Conservation (phyloP, 371 early-diverging fungal species). For the Mortierella polycephala region DNA sequence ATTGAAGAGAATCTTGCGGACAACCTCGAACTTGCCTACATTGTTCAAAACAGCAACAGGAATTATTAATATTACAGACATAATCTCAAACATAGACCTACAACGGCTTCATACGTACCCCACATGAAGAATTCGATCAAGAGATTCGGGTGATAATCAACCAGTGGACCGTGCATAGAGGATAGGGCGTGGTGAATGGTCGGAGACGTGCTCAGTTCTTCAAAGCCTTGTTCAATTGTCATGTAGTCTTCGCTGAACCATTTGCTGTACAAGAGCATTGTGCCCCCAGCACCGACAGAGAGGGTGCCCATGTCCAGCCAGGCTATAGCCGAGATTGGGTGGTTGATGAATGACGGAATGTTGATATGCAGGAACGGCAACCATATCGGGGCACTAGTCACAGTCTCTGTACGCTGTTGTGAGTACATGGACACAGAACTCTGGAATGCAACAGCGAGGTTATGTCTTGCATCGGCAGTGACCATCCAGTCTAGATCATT, state of each 20-base stretch:
- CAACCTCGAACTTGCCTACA: constrained; percentile 73
- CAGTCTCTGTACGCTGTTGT: constrained; percentile 34
- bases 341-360: constrained; percentile 38
- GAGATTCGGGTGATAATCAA: constrained; percentile 83
- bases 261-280: constrained; percentile 68
- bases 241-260: constrained; percentile 70
- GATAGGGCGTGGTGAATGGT: constrained; percentile 68
- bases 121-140: constrained; percentile 80
- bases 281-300: constrained; percentile 68
- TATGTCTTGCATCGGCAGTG: constrained; percentile 76
- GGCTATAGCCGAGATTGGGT: constrained; percentile 60
- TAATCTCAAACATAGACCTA: background rate
- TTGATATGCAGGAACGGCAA: constrained; percentile 28
- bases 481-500: constrained; percentile 76
- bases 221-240: constrained; percentile 40
- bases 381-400: constrained; percentile 50
- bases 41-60: background rate
- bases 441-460: constrained; percentile 70
- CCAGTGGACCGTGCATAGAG: constrained; percentile 69
- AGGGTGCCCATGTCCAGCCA: constrained; percentile 79
- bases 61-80: background rate
- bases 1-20: constrained; percentile 66
- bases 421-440: constrained; percentile 47
- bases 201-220: constrained; percentile 56
- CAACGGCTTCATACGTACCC: constrained; percentile 60